A percentile compares a stretch with the other conserved stretches of the same genome.
Conservation (phyloP, 2,329 filamentous ascomycete genomes). For the Penicillium sclerotigenum region DNA sequence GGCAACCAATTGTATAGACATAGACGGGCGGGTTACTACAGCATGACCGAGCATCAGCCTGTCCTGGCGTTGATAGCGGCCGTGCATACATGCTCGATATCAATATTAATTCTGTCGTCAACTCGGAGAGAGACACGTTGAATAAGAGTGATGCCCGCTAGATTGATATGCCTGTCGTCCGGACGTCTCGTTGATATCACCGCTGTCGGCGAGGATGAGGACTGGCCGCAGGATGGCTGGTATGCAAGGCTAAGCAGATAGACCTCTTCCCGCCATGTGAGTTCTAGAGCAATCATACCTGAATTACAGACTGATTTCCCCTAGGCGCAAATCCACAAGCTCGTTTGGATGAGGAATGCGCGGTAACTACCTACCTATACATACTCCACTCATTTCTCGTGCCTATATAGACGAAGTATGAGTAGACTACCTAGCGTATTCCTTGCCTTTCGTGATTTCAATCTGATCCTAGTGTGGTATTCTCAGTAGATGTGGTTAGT, state of each 20-base stretch:
- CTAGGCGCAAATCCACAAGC: not conserved
- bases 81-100: slow-evolving; percentile 57
- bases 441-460: too few species aligned
- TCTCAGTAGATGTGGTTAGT: not conserved
- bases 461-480: too few species aligned
- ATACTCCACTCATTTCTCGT: slow-evolving; percentile 1
- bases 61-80: slow-evolving; percentile 35
- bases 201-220: slow-evolving; percentile 49
- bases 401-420: not conserved
- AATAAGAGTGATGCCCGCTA: slow-evolving; percentile 61
- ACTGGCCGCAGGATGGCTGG: slow-evolving; percentile 45
- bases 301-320: not conserved
- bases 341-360: slow-evolving; percentile 7
- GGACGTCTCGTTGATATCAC: slow-evolving; percentile 63
- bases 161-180: slow-evolving; percentile 56
- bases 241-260: slow-evolving; percentile 59
- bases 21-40: slow-evolving; percentile 48
- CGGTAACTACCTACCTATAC: slow-evolving; percentile 6
- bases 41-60: slow-evolving; percentile 57
- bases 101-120: slow-evolving; percentile 54
- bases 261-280: slow-evolving; percentile 15
- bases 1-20: too few species aligned
- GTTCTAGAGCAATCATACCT: not conserved
- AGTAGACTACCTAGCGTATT: not conserved
- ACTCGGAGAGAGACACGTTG: slow-evolving; percentile 44